phyloP scores from a whole-genome alignment of 371 early-diverging fungal genomes.

The Circinella umbellata region DNA sequence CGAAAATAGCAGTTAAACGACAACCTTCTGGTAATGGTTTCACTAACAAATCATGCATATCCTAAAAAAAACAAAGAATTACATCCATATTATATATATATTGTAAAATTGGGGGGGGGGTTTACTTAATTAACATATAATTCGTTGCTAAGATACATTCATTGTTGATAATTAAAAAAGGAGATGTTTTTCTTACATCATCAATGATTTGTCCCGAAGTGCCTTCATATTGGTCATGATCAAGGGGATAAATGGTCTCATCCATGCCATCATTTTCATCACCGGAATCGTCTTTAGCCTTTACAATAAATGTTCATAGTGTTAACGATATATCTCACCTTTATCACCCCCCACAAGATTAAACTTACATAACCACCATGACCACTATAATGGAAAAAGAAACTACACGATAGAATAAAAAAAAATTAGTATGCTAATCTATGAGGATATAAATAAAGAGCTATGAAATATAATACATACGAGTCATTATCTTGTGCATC shows the following conservation, averaged over 20 bases:
- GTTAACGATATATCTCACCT: not conserved
- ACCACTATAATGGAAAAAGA: conserved; percentile 91
- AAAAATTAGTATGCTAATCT: not conserved
- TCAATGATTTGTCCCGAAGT: conserved; percentile 84
- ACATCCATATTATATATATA: not conserved
- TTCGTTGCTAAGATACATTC: too few species aligned
- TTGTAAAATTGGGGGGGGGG: not conserved
- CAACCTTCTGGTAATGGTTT: conserved; percentile 83
- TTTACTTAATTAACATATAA: too few species aligned
- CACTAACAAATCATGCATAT: conserved; percentile 83
- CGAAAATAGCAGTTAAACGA: conserved; percentile 86
- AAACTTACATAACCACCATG: conserved; percentile 75
- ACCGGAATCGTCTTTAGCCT: conserved; percentile 64
- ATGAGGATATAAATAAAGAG: not conserved
- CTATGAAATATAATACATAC: conserved; percentile 36
- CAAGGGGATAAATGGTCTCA: conserved; percentile 76
- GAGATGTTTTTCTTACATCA: conserved; percentile 54
- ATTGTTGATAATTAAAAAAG: too few species aligned
- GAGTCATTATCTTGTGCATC: conserved; percentile 87
- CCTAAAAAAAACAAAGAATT: conserved; percentile 19
- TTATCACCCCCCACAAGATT: not conserved
- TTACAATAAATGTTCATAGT: too few species aligned
- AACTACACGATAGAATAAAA: conserved; percentile 35
- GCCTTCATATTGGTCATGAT: conserved; percentile 62
- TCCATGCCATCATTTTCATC: conserved; percentile 86